Evolutionary conservation across 1,284 basidiomycete genomes (phyloP), one percentile per base, ranked within the genome.

Genomic region (Xerocomus nothofagi): DNA sequence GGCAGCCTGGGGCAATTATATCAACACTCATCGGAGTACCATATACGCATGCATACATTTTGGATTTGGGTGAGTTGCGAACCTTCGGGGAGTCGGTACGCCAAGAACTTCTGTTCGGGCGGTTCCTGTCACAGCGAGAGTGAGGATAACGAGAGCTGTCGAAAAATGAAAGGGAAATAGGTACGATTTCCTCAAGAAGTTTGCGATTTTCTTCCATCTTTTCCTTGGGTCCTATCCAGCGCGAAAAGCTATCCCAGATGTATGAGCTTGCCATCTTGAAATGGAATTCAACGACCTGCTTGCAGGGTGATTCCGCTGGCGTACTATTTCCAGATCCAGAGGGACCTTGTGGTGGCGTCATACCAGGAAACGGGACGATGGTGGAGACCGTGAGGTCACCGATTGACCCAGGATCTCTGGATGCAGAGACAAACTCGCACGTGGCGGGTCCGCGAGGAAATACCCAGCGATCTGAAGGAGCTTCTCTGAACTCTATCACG

Each of bases 401-500:
- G 9, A 57, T 49, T 23, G 57, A 45, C n/a, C 55, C 63, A 12
- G 50, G 21, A 37, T 56, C 27, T 15, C 59, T 56, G 5, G 55
- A 55, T 6, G 51, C 6, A 37, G 68, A 44, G 17, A 38, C 44
- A 44, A 68, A 68, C 55, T 83, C 76, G 53, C 73, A 80, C 34
- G 75, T 68, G 3, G 74, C 73, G 11, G 74, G 72, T 29, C 78
- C 79, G 33, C 84, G 78, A 51, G 88, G 86, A 48, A 90, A 70
- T 7, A 86, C 59, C 77, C 79, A 85, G 9, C 80, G 75, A 44
- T 88, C 84, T 27, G 71, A 70, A 2, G 78, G 72, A 11, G 71
- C 69, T 59, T 90, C 87, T 33, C 74, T 69, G 54, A 87, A 89
- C 59, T 88, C 84, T 46, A 90, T 61, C 21, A 89, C 77, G 5